Conservation (phyloP, 208 protist species). For the Trypanosoma caninum region DNA sequence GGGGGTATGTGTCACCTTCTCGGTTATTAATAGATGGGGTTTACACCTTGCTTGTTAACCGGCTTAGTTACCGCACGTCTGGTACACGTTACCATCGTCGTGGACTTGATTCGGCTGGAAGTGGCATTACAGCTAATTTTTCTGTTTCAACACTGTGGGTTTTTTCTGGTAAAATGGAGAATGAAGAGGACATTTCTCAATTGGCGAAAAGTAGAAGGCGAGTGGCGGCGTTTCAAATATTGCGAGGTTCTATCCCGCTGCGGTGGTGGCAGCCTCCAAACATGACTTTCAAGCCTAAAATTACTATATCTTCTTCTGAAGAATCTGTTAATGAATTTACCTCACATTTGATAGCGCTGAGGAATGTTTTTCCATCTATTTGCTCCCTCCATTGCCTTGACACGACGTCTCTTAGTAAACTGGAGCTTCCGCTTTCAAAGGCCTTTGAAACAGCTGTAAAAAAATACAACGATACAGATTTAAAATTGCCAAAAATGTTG, state of each 20-base stretch:
- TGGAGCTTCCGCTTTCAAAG: constrained; percentile 56
- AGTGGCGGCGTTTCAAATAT: constrained; percentile 48
- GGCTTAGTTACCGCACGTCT: constrained; percentile 65
- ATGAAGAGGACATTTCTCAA: constrained; percentile 1
- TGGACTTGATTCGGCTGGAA: constrained; percentile 57
- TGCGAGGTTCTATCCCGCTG: constrained; percentile 77
- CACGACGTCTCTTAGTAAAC: constrained; percentile 40
- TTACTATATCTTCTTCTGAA: constrained; percentile 38
- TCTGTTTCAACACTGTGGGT: constrained; percentile 68
- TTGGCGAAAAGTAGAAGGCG: constrained; percentile 8
- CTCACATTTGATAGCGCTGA: constrained; percentile 41
- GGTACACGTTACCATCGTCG: constrained; percentile 87
- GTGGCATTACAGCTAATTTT: constrained; percentile 78
- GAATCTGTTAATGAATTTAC: constrained; percentile 19
- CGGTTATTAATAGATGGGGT: constrained; percentile 12
- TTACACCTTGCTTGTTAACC: constrained; percentile 47
- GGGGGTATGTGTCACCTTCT: constrained; percentile 35
- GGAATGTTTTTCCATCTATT: constrained; percentile 27
- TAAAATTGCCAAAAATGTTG: background rate
- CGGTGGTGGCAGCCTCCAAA: constrained; percentile 79
- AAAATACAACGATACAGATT: constrained; percentile 10
- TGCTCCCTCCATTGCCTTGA: constrained; percentile 47
- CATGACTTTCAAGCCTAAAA: constrained; percentile 60
- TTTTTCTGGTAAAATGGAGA: constrained; percentile 12
- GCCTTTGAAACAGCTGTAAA: constrained; percentile 40